phyloP scores from a whole-genome alignment of 345 rosid genomes.

The Corymbia maculata region DNA sequence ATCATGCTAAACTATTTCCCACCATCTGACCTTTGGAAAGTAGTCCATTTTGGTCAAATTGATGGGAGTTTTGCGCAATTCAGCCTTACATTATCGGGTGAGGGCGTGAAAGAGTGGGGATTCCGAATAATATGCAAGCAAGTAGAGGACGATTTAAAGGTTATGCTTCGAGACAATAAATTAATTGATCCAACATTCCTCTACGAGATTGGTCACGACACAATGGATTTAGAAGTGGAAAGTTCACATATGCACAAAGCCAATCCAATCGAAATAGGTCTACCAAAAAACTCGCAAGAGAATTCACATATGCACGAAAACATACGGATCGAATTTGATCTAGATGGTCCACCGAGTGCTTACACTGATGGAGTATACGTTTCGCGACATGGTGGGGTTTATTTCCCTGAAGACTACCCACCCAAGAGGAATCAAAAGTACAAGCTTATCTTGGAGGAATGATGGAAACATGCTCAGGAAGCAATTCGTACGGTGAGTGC shows the following conservation, averaged over 20 bases:
- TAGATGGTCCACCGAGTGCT: background rate
- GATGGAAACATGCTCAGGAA: too few species aligned
- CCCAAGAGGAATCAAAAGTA: too few species aligned
- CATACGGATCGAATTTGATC: too few species aligned
- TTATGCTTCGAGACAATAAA: rapidly evolving
- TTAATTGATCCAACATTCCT: background rate
- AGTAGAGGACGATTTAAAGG: background rate
- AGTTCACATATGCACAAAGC: background rate
- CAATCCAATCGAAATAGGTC: rapidly evolving
- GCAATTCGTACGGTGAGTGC: background rate
- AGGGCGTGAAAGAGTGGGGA: background rate
- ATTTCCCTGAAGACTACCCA: too few species aligned
- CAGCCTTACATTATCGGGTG: rapidly evolving
- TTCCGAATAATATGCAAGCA: background rate
- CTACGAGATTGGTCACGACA: background rate
- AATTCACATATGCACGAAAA: background rate
- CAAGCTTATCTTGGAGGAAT: too few species aligned
- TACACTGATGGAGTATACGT: too few species aligned
- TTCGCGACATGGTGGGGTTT: too few species aligned
- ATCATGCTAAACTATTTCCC: rapidly evolving
- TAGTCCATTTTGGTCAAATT: background rate
- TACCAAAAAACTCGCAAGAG: background rate
- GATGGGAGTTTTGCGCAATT: background rate
- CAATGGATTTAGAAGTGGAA: background rate
- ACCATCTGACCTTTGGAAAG: rapidly evolving